phyloP scores from a whole-genome alignment of 441 rosid genomes.

The Adansonia madagascariensis region DNA sequence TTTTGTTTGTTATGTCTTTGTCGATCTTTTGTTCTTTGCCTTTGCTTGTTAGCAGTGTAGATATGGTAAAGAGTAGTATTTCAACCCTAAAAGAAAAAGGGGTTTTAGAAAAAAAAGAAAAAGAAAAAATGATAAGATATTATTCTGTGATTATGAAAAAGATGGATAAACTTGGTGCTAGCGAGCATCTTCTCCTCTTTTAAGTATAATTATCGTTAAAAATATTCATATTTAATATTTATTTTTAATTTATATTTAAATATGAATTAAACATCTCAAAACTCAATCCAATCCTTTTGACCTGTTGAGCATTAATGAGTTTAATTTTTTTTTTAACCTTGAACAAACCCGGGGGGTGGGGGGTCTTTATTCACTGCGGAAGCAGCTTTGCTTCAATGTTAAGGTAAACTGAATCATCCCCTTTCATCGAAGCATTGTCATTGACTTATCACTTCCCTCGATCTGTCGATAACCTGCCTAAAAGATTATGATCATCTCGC shows the following conservation, averaged over 20 bases:
- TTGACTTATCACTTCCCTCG: background rate
- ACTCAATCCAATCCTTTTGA: background rate
- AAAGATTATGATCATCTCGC: background rate
- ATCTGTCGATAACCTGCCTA: background rate
- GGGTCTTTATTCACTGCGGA: background rate
- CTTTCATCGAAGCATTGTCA: background rate
- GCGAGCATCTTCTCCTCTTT: constrained; percentile 3
- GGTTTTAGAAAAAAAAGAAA: constrained; percentile 21
- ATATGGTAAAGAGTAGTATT: background rate
- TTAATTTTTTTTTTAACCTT: background rate
- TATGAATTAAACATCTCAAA: background rate
- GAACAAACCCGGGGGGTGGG: background rate
- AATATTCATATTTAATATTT: no score
- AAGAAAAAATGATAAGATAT: constrained; percentile 13
- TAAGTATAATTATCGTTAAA: background rate
- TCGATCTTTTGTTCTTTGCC: constrained; percentile 31
- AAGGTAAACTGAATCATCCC: background rate
- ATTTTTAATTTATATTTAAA: no score
- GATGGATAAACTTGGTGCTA: constrained; percentile 19
- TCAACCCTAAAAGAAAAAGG: constrained; percentile 7
- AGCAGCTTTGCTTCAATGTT: background rate
- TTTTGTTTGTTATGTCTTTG: constrained; percentile 42
- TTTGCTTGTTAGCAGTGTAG: constrained; percentile 32
- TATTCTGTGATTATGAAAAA: background rate
- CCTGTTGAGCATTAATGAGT: constrained; percentile 1